These are phyloP conservation scores for Pyricularia sp. DNA, from an alignment of 2,329 filamentous ascomycete species.

Conservation along the genomic window DNA sequence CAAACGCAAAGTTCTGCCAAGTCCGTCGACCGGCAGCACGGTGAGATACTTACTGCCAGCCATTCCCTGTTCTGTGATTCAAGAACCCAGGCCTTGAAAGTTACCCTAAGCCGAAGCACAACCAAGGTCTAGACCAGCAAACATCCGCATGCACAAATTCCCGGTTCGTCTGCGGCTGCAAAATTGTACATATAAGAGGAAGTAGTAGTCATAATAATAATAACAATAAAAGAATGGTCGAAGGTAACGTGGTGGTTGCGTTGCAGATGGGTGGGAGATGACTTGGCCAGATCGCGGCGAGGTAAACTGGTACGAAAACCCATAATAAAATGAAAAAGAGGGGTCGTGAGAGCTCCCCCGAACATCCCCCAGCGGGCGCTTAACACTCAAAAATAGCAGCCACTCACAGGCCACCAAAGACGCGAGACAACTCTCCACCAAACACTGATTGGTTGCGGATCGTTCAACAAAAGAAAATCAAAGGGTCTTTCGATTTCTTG, in stretches of 20 bases:
- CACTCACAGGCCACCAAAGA: background rate
- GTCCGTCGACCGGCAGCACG: background rate
- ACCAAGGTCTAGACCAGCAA: background rate
- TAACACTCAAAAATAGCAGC: constrained; percentile 5
- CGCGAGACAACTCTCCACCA: background rate
- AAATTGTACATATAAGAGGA: background rate
- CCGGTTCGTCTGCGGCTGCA: background rate
- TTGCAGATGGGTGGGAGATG: background rate
- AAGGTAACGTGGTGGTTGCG: background rate
- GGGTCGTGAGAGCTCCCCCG: background rate
- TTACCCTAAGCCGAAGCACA: background rate
- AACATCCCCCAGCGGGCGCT: background rate
- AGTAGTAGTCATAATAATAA: background rate
- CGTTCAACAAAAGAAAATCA: background rate
- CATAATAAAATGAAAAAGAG: background rate
- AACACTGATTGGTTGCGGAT: background rate
- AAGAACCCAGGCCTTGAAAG: background rate
- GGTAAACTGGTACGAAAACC: background rate
- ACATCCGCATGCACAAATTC: background rate
- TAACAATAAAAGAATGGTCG: background rate
- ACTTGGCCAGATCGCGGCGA: background rate
- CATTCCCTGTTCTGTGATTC: background rate
- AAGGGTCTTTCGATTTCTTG: background rate
- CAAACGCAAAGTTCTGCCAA: background rate
- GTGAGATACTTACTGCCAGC: background rate